These are phyloP conservation scores for Capsicum rhomboideum DNA, from an alignment of 257 asterid species.

Conservation along the genomic window DNA sequence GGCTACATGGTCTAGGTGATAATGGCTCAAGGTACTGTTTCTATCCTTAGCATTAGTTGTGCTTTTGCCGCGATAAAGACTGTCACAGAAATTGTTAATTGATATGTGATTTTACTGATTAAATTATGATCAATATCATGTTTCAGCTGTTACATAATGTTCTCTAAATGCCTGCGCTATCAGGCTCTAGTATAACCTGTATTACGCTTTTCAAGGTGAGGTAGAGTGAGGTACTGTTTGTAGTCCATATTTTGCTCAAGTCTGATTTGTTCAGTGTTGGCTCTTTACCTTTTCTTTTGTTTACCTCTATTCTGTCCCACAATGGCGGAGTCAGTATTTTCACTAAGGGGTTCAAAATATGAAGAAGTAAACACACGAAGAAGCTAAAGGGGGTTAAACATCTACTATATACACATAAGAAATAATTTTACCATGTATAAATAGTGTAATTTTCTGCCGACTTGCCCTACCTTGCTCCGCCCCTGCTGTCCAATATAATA, in stretches of 20 bases:
- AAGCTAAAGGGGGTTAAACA: no score
- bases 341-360: no score
- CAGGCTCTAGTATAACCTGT: neutral
- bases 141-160: neutral
- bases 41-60: neutral
- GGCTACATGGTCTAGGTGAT: slow-evolving; percentile 88
- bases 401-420: no score
- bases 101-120: neutral
- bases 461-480: no score
- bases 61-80: neutral
- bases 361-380: no score
- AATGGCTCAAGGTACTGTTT: slow-evolving; percentile 64
- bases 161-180: neutral
- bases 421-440: no score
- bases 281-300: neutral
- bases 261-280: neutral
- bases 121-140: neutral
- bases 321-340: no score
- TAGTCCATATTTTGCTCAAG: neutral
- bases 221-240: neutral
- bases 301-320: neutral
- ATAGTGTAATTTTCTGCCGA: no score
- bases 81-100: neutral
- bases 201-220: neutral
- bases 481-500: neutral